These are phyloP conservation scores for Apiospora rasikravindrae DNA, from an alignment of 2,329 filamentous ascomycete genomes.

Conservation along the genomic window DNA sequence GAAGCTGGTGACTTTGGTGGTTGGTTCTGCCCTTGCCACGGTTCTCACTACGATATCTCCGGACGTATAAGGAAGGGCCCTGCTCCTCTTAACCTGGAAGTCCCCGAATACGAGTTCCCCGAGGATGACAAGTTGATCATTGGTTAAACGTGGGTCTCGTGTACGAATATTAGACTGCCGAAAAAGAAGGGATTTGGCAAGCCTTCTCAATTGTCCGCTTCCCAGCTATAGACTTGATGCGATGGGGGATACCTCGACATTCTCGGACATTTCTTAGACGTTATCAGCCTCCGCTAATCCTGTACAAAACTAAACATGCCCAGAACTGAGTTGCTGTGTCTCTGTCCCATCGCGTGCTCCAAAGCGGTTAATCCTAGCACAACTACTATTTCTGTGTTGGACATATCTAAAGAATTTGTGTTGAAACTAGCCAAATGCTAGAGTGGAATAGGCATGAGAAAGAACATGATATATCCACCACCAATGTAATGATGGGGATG, in stretches of 20 bases:
- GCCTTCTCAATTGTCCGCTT: slow-evolving; percentile 2
- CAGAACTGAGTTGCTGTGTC: slow-evolving; percentile 23
- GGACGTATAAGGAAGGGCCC: slow-evolving; percentile 97
- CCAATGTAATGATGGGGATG: background rate
- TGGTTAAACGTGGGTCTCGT: slow-evolving; percentile 68
- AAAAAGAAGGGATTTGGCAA: slow-evolving; percentile 23
- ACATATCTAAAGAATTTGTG: background rate
- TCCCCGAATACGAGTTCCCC: slow-evolving; percentile 90
- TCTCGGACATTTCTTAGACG: slow-evolving; percentile 32
- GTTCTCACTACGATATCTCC: slow-evolving; percentile 99
- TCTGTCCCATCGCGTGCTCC: background rate
- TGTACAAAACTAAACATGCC: slow-evolving; percentile 40
- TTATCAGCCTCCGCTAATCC: slow-evolving; percentile 35
- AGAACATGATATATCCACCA: background rate
- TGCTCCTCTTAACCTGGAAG: slow-evolving; percentile 95
- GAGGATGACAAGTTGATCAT: slow-evolving; percentile 89
- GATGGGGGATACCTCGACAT: slow-evolving; percentile 23
- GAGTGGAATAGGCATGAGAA: background rate
- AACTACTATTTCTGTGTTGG: background rate
- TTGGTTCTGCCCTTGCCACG: slow-evolving; percentile 99
- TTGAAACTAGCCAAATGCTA: background rate
- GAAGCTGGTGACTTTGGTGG: slow-evolving; percentile 98
- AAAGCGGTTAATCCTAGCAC: background rate
- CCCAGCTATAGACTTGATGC: slow-evolving; percentile 36
- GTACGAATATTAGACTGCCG: slow-evolving; percentile 39